A percentile compares a stretch with the other conserved stretches of the same genome.
Evolutionary conservation across 179 eudicot genomes (phyloP).

Genomic region (Drosera spatulata): DNA sequence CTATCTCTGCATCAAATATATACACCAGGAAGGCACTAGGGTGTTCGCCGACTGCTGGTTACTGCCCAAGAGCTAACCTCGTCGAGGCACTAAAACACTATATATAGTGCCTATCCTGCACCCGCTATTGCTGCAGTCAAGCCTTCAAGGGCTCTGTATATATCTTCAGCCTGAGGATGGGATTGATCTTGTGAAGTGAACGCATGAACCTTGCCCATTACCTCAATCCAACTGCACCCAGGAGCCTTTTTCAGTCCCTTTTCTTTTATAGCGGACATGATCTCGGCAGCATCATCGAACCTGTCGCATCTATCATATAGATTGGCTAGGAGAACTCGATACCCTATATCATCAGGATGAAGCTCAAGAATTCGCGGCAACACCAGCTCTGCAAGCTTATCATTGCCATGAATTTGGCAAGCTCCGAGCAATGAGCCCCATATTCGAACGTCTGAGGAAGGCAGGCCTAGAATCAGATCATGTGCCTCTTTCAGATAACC

Average conservation of each 20-base stretch:
- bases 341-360: conserved; percentile 46
- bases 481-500: conserved; percentile 41
- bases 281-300: conserved; percentile 21
- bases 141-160: conserved; percentile 10
- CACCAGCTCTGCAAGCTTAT: conserved; percentile 42
- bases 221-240: conserved; percentile 80
- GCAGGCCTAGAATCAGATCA: conserved; percentile 32
- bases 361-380: conserved; percentile 33
- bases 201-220: conserved; percentile 21
- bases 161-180: conserved; percentile 6
- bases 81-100: no score
- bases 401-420: conserved; percentile 39
- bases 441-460: conserved; percentile 41
- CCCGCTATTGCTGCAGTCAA: conserved; percentile 14
- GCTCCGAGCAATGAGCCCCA: conserved; percentile 77
- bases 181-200: conserved; percentile 21
- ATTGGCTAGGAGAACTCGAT: conserved; percentile 50
- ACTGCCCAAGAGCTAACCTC: no score
- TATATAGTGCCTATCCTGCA: no score
- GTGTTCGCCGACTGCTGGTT: no score
- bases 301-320: conserved; percentile 39
- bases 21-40: no score
- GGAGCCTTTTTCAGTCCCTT: conserved; percentile 47
- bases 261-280: conserved; percentile 40
- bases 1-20: no score